Evolutionary conservation across 768 basidiomycete species (phyloP).

Genomic region (Ramaria rubella): DNA sequence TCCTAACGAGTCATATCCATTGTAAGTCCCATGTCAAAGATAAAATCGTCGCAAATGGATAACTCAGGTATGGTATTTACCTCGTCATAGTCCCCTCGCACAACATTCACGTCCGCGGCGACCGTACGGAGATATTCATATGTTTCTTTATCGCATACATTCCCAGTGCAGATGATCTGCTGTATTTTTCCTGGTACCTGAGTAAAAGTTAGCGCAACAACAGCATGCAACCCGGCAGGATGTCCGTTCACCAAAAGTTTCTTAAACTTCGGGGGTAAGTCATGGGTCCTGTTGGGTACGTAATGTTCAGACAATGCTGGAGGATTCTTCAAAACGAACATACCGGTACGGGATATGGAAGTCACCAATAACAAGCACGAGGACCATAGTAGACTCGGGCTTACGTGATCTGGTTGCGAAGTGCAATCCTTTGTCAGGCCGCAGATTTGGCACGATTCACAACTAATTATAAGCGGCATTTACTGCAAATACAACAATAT

Average conservation of each 20-base stretch:
- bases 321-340: not conserved
- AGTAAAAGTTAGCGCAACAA: not conserved
- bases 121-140: slow-evolving; percentile 94
- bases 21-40: not conserved
- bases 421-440: no score
- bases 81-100: slow-evolving; percentile 94
- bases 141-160: slow-evolving; percentile 95
- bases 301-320: not conserved
- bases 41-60: not conserved
- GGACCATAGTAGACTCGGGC: slow-evolving; percentile 49
- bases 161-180: slow-evolving; percentile 95
- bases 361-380: slow-evolving; percentile 96
- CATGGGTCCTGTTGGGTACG: slow-evolving; percentile 47
- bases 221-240: not conserved
- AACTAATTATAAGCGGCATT: no score
- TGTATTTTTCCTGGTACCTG: slow-evolving; percentile 90
- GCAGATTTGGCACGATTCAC: no score
- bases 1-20: slow-evolving; percentile 32
- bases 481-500: no score
- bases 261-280: slow-evolving; percentile 93
- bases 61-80: slow-evolving; percentile 34
- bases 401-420: no score
- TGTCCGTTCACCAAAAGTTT: slow-evolving; percentile 61
- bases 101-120: slow-evolving; percentile 87
- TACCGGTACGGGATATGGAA: slow-evolving; percentile 84